Percentiles rank a stretch among this genome's conserved stretches.
These are phyloP conservation scores for Kazachstania africana DNA, from an alignment of 805 yeast species.

Conservation along the genomic window DNA sequence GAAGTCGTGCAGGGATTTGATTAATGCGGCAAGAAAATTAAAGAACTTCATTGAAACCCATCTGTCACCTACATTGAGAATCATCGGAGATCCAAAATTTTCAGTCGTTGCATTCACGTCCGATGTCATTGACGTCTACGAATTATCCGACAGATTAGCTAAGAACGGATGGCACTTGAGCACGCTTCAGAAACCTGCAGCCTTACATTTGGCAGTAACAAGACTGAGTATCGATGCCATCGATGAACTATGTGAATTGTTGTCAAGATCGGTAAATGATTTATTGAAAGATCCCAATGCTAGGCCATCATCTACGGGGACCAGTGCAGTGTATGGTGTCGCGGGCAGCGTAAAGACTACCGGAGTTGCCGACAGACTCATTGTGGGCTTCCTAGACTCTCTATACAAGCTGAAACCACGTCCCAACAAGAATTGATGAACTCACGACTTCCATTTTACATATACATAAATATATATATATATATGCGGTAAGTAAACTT, in stretches of 20 bases:
- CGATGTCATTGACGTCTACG: constrained; percentile 53
- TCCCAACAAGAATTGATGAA: background rate
- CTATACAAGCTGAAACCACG: constrained; percentile 44
- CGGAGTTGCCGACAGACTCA: constrained; percentile 71
- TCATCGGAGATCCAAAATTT: constrained; percentile 76
- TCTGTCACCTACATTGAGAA: constrained; percentile 45
- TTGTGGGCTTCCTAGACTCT: constrained; percentile 72
- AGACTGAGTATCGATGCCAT: constrained; percentile 50
- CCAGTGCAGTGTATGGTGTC: constrained; percentile 89
- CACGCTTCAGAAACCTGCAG: constrained; percentile 80
- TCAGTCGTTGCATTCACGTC: constrained; percentile 77
- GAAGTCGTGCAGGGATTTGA: constrained; percentile 53
- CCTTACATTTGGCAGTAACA: constrained; percentile 84
- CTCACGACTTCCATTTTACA: background rate
- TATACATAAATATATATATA: no score
- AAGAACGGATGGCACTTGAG: constrained; percentile 70
- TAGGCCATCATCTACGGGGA: constrained; percentile 37
- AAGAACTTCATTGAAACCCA: constrained; percentile 35
- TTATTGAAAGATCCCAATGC: constrained; percentile 24
- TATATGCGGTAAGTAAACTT: no score
- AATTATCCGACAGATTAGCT: constrained; percentile 58
- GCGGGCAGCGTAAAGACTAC: constrained; percentile 83
- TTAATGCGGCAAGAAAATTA: constrained; percentile 49
- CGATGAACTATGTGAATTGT: constrained; percentile 44
- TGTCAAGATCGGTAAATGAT: constrained; percentile 35